These are phyloP conservation scores for Penicillium sp. DNA, from an alignment of 2,329 filamentous ascomycete genomes.

Conservation along the genomic window DNA sequence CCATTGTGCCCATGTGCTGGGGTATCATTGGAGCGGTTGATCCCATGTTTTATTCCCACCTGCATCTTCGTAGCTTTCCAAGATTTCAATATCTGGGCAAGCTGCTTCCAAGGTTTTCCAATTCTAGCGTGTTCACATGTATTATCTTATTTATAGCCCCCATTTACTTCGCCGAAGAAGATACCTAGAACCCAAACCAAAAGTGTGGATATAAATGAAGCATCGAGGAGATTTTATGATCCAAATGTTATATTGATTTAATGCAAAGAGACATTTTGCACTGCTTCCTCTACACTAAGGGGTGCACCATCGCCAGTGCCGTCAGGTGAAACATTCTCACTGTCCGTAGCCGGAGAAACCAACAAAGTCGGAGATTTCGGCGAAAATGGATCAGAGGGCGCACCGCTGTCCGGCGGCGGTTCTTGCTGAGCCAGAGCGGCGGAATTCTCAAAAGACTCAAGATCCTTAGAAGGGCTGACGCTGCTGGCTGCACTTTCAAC, in stretches of 20 bases:
- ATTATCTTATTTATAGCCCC: no score
- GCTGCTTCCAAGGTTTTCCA: no score
- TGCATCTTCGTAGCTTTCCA: no score
- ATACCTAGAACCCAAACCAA: no score
- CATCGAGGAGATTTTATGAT: not conserved
- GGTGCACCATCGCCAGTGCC: slow-evolving; percentile 6
- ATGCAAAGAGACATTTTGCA: slow-evolving; percentile 34
- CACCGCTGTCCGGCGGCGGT: not conserved
- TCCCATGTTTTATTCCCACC: no score
- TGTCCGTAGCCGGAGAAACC: slow-evolving; percentile 9
- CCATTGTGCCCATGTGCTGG: no score
- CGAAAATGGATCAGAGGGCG: slow-evolving; percentile 20
- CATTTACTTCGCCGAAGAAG: no score
- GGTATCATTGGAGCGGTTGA: no score
- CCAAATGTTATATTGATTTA: slow-evolving; percentile 1
- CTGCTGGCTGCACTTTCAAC: slow-evolving; percentile 22
- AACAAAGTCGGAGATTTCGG: slow-evolving; percentile 23
- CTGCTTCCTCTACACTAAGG: slow-evolving; percentile 37
- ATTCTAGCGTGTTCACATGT: no score
- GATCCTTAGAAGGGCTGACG: slow-evolving; percentile 15
- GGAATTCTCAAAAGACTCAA: slow-evolving; percentile 10
- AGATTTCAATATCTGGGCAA: no score
- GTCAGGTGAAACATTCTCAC: not conserved
- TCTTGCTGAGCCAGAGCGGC: not conserved
- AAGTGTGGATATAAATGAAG: not conserved